These are phyloP conservation scores for Podaxis sp. DNA, from an alignment of 768 basidiomycete species.

Conservation along the genomic window DNA sequence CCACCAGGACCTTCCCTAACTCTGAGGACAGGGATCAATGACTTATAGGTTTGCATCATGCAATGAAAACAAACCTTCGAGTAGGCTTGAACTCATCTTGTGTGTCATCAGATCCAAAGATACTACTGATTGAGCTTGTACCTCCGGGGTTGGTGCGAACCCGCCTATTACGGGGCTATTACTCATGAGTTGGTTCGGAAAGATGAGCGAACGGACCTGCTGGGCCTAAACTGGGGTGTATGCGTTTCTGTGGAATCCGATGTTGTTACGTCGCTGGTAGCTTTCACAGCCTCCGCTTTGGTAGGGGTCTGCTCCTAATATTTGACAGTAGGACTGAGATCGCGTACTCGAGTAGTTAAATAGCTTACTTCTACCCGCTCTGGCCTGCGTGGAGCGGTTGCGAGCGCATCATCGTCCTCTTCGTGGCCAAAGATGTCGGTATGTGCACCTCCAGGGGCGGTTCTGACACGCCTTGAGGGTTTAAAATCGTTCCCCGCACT, in stretches of 20 bases:
- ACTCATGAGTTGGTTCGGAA: neutral
- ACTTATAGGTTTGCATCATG: neutral
- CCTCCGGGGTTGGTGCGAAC: conserved; percentile 48
- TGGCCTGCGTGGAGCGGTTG: conserved; percentile 49
- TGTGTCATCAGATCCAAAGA: conserved; percentile 46
- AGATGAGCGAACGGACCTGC: conserved; percentile 39
- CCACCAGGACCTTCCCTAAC: conserved; percentile 72
- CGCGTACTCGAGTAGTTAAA: neutral
- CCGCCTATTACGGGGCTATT: conserved; percentile 29
- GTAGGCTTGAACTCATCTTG: conserved; percentile 63
- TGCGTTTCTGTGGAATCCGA: conserved; percentile 33
- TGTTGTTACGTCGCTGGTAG: conserved; percentile 18
- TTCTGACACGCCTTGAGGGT: conserved; percentile 58
- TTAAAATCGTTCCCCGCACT: conserved; percentile 37
- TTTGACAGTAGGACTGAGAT: neutral
- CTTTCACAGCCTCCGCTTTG: neutral
- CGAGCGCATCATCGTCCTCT: conserved; percentile 55
- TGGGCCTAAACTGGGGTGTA: conserved; percentile 43
- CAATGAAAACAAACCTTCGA: conserved; percentile 46
- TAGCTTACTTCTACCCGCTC: conserved; percentile 17
- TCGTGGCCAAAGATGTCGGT: conserved; percentile 50
- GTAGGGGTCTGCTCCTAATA: neutral
- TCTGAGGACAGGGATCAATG: conserved; percentile 32
- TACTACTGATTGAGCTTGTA: conserved; percentile 38
- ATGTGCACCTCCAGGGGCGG: conserved; percentile 51